Evolutionary conservation across 257 asterid species (phyloP), one percentile per base, ranked within the genome.

Genomic region (Solanum chiquidenum): DNA sequence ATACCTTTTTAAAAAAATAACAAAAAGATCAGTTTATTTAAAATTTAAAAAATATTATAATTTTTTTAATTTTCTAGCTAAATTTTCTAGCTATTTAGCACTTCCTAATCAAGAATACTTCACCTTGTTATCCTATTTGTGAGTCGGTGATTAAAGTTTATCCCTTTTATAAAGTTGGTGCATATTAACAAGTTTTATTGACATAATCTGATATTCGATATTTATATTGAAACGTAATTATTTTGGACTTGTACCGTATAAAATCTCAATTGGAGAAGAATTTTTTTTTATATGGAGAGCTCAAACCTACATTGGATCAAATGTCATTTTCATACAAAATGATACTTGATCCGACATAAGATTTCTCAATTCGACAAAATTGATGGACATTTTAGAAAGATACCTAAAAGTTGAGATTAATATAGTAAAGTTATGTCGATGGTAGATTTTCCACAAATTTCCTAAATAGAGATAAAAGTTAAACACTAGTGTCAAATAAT

Each of bases 31-130:
- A 10, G 1, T 42, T 42, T 42, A 42, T 42, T 42, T 42, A 42
- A 42, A 42, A 42, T 40, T 3, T 3, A 40, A 42, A 0, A 42
- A 10, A 42, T 3, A 42, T 42, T 3, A 11, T 42, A 42, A 1
- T 42, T 42, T 42, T 10, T 42, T 10, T 0, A 42, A 3, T 11
- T 42, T 42, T 42, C 0, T 0, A 0, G 13, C 13, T 10, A 3
- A 42, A 3, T 11, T 42, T 42, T 42, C 0, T 0, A 0, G 13
- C 13, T 13, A 10, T 40, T 40, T 40, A 38, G 4, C 46, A 42
- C 46, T 42, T 10, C 1, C 1, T 2, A 25, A 13, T 49, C 6
- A 9, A 11, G 72, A 33, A 72, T 33, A 71, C 33, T 71, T 71
- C 42, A 33, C 42, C 27, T 72, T 72, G 44, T 72, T 72, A 34